Conservation (phyloP, 169 alveolate species). For the Blepharisma undulans region DNA sequence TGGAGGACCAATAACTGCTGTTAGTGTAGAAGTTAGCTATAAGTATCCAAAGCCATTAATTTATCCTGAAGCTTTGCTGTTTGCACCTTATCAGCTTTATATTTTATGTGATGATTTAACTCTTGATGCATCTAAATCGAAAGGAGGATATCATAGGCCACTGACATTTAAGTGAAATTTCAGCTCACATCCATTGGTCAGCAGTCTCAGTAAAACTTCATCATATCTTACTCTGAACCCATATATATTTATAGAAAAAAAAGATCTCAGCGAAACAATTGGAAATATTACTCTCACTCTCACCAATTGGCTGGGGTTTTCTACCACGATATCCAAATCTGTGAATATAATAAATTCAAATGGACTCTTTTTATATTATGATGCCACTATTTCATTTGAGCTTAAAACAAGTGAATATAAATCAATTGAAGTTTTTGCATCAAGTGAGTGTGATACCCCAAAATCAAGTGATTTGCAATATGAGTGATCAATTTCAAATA, state of each 20-base stretch:
- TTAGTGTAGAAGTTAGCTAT: neutral
- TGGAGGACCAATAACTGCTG: neutral
- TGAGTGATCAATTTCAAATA: neutral
- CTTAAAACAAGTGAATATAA: neutral
- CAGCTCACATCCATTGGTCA: neutral
- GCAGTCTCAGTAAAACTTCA: neutral
- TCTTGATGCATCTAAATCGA: neutral
- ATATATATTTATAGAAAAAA: neutral
- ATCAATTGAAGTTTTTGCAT: neutral
- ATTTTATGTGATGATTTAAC: neutral
- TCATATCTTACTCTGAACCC: neutral
- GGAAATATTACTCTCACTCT: neutral
- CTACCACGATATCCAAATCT: neutral
- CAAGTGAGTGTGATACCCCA: neutral
- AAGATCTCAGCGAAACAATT: neutral
- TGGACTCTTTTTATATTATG: neutral
- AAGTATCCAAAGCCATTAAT: neutral
- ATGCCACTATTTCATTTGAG: neutral
- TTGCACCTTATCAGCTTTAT: neutral
- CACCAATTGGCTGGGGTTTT: conserved; percentile 1
- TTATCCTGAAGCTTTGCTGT: neutral
- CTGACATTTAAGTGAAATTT: neutral
- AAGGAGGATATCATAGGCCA: conserved; percentile 4
- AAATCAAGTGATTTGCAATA: neutral
- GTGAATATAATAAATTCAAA: neutral